These are phyloP conservation scores for Ogataea chonburiensis DNA, from an alignment of 805 yeast genomes.

Conservation along the genomic window DNA sequence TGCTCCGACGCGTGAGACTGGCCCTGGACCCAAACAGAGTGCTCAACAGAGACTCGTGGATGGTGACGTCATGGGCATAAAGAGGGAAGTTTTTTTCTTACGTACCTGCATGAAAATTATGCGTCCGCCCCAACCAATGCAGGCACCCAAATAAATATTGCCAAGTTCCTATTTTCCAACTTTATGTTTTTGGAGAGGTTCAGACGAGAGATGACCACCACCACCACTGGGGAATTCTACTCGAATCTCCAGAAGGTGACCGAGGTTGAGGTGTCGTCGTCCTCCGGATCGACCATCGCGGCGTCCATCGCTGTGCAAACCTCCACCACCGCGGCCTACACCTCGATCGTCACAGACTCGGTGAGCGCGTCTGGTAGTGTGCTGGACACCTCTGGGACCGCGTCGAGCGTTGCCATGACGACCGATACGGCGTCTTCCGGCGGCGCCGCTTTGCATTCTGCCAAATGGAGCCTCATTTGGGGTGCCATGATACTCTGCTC, in stretches of 20 bases:
- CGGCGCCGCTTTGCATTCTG: constrained; percentile 1
- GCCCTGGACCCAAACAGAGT: constrained; percentile 17
- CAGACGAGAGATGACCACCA: constrained; percentile 11
- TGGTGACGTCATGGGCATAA: constrained; percentile 6
- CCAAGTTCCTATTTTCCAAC: background rate
- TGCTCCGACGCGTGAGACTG: constrained; percentile 17
- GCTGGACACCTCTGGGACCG: constrained; percentile 6
- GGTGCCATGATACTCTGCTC: constrained; percentile 1
- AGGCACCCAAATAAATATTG: constrained; percentile 1
- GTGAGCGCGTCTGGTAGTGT: constrained; percentile 6
- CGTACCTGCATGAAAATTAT: constrained; percentile 5
- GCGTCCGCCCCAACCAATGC: constrained; percentile 1
- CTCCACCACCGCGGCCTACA: constrained; percentile 1
- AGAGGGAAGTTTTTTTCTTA: background rate
- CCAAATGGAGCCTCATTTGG: constrained; percentile 8
- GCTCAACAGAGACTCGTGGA: constrained; percentile 8
- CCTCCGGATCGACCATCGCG: constrained; percentile 5
- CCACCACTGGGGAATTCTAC: constrained; percentile 21
- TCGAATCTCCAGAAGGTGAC: constrained; percentile 23
- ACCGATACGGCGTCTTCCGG: constrained; percentile 5
- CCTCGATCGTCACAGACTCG: constrained; percentile 4
- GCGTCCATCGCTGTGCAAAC: constrained; percentile 14
- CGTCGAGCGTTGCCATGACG: constrained; percentile 1
- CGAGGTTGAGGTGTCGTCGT: constrained; percentile 17
- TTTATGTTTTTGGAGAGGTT: constrained; percentile 9